A percentile compares a stretch with the other conserved stretches of the same genome.
These are phyloP conservation scores for Tuber microsphaerosporum DNA, from an alignment of 495 filamentous ascomycete species.

Conservation along the genomic window DNA sequence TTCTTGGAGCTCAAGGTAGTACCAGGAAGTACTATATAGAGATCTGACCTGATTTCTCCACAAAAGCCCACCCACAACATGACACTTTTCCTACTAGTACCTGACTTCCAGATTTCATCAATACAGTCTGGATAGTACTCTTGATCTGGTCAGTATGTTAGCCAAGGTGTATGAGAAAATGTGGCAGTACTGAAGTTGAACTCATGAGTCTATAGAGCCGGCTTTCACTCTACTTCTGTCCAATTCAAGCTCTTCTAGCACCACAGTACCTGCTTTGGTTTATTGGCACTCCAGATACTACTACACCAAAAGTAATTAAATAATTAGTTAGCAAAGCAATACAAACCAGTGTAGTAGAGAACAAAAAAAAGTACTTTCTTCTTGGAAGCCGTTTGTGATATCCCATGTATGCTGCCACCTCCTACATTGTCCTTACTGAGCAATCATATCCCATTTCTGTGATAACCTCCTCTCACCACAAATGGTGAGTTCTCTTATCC, in stretches of 20 bases:
- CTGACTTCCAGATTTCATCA: slow-evolving; percentile 11
- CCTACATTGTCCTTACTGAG: too few relatives aligned
- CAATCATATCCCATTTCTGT: too few relatives aligned
- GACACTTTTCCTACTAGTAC: slow-evolving; percentile 7
- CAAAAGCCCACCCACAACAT: slow-evolving; percentile 16
- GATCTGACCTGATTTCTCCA: slow-evolving; percentile 16
- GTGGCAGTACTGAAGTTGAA: slow-evolving; percentile 7
- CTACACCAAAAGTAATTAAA: too few relatives aligned
- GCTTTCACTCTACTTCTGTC: slow-evolving; percentile 6
- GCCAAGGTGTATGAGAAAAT: slow-evolving; percentile 2
- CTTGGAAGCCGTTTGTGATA: too few relatives aligned
- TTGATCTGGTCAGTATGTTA: slow-evolving; percentile 13
- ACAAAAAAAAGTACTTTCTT: too few relatives aligned
- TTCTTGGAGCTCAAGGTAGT: slow-evolving; percentile 12
- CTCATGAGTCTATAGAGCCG: slow-evolving; percentile 20
- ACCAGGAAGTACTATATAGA: slow-evolving; percentile 16
- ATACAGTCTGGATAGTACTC: slow-evolving; percentile 20
- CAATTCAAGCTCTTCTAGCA: slow-evolving; percentile 5
- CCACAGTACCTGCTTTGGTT: slow-evolving; percentile 1
- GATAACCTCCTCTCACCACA: too few relatives aligned
- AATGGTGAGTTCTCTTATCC: too few relatives aligned
- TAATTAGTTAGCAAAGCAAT: too few relatives aligned
- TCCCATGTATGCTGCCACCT: too few relatives aligned
- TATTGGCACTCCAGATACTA: not conserved
- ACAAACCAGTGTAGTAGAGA: too few relatives aligned